phyloP scores from a whole-genome alignment of 495 filamentous ascomycete species.

The Daldinia loculata region DNA sequence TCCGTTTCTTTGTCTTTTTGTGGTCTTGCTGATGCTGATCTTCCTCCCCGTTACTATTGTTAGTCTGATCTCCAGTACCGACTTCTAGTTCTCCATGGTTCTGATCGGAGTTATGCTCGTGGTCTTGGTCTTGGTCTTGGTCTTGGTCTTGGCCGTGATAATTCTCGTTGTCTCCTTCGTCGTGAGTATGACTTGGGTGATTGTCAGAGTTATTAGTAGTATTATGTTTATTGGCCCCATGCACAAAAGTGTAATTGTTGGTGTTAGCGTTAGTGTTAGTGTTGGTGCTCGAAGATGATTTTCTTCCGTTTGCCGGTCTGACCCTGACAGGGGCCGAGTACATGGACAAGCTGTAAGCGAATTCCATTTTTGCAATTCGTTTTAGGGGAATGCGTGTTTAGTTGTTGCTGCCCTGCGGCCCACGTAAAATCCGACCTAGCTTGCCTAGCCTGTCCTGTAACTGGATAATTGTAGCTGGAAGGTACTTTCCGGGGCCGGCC shows the following conservation, averaged over 20 bases:
- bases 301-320: constrained; percentile 38
- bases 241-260: constrained; percentile 34
- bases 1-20: constrained; percentile 50
- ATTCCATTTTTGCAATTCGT: constrained; percentile 36
- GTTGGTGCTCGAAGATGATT: constrained; percentile 27
- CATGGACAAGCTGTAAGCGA: constrained; percentile 42
- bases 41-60: constrained; percentile 15
- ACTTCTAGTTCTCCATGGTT: not conserved
- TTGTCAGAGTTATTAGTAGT: constrained; percentile 3
- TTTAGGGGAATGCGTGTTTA: constrained; percentile 1
- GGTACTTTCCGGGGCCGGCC: constrained; percentile 15
- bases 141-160: not conserved
- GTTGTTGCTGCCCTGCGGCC: constrained; percentile 10
- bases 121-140: constrained; percentile 1
- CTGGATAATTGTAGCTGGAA: constrained; percentile 13
- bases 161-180: constrained; percentile 7
- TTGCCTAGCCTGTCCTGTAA: not conserved
- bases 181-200: not conserved
- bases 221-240: constrained; percentile 31
- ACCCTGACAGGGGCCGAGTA: constrained; percentile 41
- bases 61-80: constrained; percentile 5
- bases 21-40: constrained; percentile 7
- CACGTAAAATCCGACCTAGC: constrained; percentile 15
- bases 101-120: not conserved
- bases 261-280: constrained; percentile 27